phyloP scores from a whole-genome alignment of 805 yeast species.

The Vanderwaltozyma polyspora region DNA sequence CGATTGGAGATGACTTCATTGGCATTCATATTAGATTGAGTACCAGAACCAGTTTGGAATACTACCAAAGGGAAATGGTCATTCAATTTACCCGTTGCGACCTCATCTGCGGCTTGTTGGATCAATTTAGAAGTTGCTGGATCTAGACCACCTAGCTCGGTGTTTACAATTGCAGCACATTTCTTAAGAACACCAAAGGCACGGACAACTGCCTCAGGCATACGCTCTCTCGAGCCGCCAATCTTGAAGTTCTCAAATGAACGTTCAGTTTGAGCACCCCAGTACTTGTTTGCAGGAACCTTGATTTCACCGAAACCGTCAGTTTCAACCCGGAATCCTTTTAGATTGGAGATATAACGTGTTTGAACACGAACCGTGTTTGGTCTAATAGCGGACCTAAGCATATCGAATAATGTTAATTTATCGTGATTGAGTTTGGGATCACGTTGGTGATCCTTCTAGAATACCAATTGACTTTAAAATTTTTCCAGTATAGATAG shows the following conservation, averaged over 20 bases:
- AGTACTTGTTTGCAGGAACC: constrained; percentile 76
- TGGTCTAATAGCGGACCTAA: too few relatives aligned
- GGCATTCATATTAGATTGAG: constrained; percentile 98
- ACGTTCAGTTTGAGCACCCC: constrained; percentile 98
- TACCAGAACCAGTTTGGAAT: constrained; percentile 98
- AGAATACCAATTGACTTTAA: too few relatives aligned
- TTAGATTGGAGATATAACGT: too few relatives aligned
- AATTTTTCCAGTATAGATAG: too few relatives aligned
- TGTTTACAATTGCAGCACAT: constrained; percentile 88
- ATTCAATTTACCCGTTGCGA: constrained; percentile 77
- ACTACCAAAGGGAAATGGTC: constrained; percentile 97
- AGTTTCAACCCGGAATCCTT: constrained; percentile 52
- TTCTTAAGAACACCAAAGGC: constrained; percentile 93
- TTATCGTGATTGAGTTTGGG: too few relatives aligned
- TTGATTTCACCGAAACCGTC: constrained; percentile 97
- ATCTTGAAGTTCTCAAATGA: constrained; percentile 89
- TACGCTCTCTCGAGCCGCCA: constrained; percentile 80
- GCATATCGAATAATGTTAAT: too few relatives aligned
- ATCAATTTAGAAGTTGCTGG: constrained; percentile 77
- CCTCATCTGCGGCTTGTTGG: constrained; percentile 91
- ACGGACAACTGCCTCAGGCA: constrained; percentile 82
- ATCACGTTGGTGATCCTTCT: too few relatives aligned
- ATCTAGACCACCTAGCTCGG: constrained; percentile 69
- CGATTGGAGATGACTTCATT: constrained; percentile 97
- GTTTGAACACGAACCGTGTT: too few relatives aligned